Evolutionary conservation across 140 eudicot species (phyloP), one percentile per base, ranked within the genome.

Genomic region (Flaveria floridana): DNA sequence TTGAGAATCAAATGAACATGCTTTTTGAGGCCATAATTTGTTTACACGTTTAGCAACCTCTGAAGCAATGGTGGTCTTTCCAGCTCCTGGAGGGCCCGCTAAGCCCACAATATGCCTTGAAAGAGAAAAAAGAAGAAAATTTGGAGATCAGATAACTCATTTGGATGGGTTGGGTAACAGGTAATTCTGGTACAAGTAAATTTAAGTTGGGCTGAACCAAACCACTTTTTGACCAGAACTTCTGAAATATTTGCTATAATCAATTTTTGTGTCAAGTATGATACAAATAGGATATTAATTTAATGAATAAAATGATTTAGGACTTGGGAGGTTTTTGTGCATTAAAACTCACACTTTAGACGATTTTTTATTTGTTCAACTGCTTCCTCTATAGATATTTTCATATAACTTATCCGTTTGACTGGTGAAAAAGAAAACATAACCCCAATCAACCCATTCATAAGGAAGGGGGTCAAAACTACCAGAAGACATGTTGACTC

Each of bases 1-100:
- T 73, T 81, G 91, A 52, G 90, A 84, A 78, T 90, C 96, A 55
- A 86, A 83, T 37, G 81, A 76, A 78, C 83, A 71, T 52, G 91
- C 84, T 63, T 85, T 88, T 78, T 86, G 86, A 13, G 91, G 88
- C 99, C 97, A 94, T 79, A 86, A 59, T 79, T 85, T 82, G 79
- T 91, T 94, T 81, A 94, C 81, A 64, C 95, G 91, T 8, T 71
- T 72, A 82, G 81, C 97, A 39, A 94, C 87, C 83, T 90, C 90
- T 56, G 81, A 69, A 50, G 99, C 99, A 74, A 94, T 37, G 19
- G 99, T 91, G 71, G 90, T 94, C 87, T 94, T 94, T 78, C 99
- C 99, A 78, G 99, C 96, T 72, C 99, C 99, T 55, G 99, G 99
- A 8, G 99, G 97, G 59, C 99, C 99, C 15, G 97, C 95, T 72